phyloP scores from a whole-genome alignment of 352 stramenopile species.

The Pythium dissotocum region DNA sequence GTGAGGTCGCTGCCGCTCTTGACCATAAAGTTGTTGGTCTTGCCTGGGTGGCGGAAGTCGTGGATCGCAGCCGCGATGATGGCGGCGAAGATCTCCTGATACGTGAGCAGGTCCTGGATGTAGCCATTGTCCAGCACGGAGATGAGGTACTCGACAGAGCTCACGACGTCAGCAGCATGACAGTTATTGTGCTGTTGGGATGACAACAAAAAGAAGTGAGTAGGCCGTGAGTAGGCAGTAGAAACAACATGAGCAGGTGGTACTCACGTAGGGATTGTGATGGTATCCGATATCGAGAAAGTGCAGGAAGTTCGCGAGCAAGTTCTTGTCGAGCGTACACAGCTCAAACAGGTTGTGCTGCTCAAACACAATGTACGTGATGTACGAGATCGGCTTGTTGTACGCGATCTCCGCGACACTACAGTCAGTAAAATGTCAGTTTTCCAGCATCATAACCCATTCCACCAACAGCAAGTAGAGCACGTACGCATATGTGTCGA shows the following conservation, averaged over 20 bases:
- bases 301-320: conserved; percentile 77
- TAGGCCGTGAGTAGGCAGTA: conserved; percentile 5
- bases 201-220: background rate
- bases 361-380: conserved; percentile 85
- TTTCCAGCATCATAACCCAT: too few relatives aligned
- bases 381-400: conserved; percentile 78
- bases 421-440: background rate
- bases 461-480: background rate
- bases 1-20: conserved; percentile 72
- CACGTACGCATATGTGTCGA: conserved; percentile 70
- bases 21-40: conserved; percentile 88
- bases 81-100: conserved; percentile 78
- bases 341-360: conserved; percentile 81
- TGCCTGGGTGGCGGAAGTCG: conserved; percentile 81
- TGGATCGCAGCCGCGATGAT: conserved; percentile 84
- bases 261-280: conserved; percentile 75
- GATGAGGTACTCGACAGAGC: conserved; percentile 81
- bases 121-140: conserved; percentile 79
- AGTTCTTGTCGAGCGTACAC: conserved; percentile 70
- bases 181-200: conserved; percentile 72
- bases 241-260: conserved; percentile 4
- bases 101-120: conserved; percentile 78
- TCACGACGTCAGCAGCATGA: conserved; percentile 78
- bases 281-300: conserved; percentile 84
- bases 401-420: conserved; percentile 63